Evolutionary conservation across 2,329 filamentous ascomycete species (phyloP).

Genomic region (Leptographium wingfieldii): DNA sequence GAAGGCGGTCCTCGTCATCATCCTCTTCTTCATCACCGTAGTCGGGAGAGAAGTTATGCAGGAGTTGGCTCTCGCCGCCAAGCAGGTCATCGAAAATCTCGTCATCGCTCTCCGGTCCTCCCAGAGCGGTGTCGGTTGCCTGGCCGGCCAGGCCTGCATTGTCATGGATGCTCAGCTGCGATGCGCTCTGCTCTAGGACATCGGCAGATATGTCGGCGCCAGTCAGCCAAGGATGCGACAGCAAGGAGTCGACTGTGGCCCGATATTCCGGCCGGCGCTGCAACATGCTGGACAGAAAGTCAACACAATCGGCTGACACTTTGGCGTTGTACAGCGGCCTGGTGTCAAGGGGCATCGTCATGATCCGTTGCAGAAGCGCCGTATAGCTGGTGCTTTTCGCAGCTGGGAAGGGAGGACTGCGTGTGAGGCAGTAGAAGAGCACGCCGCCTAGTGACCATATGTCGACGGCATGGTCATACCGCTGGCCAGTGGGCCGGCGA

Average conservation of each 20-base stretch:
- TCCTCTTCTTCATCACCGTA: background rate
- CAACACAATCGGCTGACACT: conserved; percentile 55
- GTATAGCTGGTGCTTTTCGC: conserved; percentile 63
- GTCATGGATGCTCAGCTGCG: conserved; percentile 46
- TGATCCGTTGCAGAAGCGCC: conserved; percentile 74
- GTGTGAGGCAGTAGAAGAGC: conserved; percentile 74
- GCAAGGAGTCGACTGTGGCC: conserved; percentile 58
- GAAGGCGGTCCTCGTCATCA: conserved; percentile 12
- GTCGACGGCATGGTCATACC: conserved; percentile 86
- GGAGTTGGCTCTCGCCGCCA: conserved; percentile 18
- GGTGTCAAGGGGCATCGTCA: conserved; percentile 61
- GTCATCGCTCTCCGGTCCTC: conserved; percentile 15
- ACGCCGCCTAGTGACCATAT: conserved; percentile 95
- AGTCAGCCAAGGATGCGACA: conserved; percentile 60
- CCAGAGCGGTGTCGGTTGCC: background rate
- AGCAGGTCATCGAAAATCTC: conserved; percentile 13
- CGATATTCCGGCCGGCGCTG: conserved; percentile 67
- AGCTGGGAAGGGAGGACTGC: conserved; percentile 68
- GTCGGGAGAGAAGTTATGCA: conserved; percentile 19
- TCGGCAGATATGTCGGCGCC: conserved; percentile 42
- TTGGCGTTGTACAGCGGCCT: conserved; percentile 43
- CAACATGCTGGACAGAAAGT: conserved; percentile 69
- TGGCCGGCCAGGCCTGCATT: background rate
- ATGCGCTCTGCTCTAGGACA: conserved; percentile 44
- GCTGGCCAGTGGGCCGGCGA: conserved; percentile 39